Evolutionary conservation across 345 rosid genomes (phyloP), one percentile per base, ranked within the genome.

Genomic region (Hibiscus trionum): DNA sequence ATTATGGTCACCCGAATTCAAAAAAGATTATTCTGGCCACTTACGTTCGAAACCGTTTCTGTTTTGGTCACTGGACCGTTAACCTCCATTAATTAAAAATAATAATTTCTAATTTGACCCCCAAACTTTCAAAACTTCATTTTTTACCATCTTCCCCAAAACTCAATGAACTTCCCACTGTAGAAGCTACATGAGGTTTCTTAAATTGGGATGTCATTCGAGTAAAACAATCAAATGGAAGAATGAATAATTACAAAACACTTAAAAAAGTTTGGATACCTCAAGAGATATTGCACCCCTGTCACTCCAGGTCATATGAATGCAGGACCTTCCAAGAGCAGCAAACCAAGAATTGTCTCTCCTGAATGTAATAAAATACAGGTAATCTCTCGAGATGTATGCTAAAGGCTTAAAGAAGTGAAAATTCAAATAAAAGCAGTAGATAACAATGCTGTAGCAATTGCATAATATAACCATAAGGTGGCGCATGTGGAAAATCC

Each of bases 341-440:
- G 93, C 88, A 81, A 94, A 94, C 99, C 99, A 94, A 77, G 88
- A 84, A 86, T 94, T 91, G 58, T 88, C 93, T 86, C 99, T 92
- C 92, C 99, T 94, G 73, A 69, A 76, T 56, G 74, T 27, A 65
- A 61, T 10, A 69, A 61, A 71, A 37, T 58, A 60, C 71, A 53
- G 24, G 12, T 31, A 73, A 75, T 62, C 57, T 50, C 52, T 61
- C 37, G 46, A 63, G 19, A 59, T 27, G 26, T 24, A 26, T 46
- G 66, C 42, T 66, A 49, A 16, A 61, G 19, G 66, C 39, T 56
- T 7, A 17, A 42, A 46, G 49, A 42, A 52, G 47, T 49, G 56
- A 27, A 65, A 65, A 1, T 57, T 7, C 26, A 39, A 44, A 33
- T 6, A 44, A 76, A 69, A 59, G 47, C 29, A 53, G 60, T 9